These are phyloP conservation scores for Candida argentea DNA, from an alignment of 805 yeast genomes.

Conservation along the genomic window DNA sequence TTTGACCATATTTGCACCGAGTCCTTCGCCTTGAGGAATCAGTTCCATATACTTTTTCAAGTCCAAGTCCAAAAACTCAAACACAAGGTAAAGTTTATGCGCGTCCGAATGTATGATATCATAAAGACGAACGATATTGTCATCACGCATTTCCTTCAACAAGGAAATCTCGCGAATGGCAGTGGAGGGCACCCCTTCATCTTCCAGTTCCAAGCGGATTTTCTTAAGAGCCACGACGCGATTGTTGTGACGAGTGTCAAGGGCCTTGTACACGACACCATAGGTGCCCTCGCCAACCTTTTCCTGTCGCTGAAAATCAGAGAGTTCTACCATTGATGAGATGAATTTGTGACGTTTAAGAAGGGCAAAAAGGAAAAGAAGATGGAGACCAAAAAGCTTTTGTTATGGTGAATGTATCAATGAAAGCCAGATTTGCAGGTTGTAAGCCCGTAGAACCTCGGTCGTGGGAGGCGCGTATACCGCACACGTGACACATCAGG, in stretches of 20 bases:
- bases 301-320: conserved; percentile 88
- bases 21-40: conserved; percentile 81
- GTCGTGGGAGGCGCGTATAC: no score
- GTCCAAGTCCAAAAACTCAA: conserved; percentile 90
- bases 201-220: conserved; percentile 91
- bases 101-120: conserved; percentile 94
- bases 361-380: neutral
- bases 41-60: conserved; percentile 95
- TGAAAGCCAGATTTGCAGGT: neutral
- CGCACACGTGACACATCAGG: no score
- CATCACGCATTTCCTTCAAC: conserved; percentile 87
- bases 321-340: conserved; percentile 88
- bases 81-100: conserved; percentile 85
- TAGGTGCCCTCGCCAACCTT: conserved; percentile 97
- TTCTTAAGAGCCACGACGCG: conserved; percentile 94
- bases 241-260: conserved; percentile 80
- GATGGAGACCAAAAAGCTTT: neutral
- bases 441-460: no score
- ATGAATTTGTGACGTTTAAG: no score
- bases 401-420: neutral
- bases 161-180: conserved; percentile 95
- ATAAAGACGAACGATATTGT: conserved; percentile 80
- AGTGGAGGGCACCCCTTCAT: conserved; percentile 97
- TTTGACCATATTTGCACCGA: conserved; percentile 85
- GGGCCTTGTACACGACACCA: conserved; percentile 95